A percentile compares a stretch with the other conserved stretches of the same genome.
These are phyloP conservation scores for Gelatoporia subvermispora DNA, from an alignment of 768 basidiomycete genomes.

Conservation along the genomic window DNA sequence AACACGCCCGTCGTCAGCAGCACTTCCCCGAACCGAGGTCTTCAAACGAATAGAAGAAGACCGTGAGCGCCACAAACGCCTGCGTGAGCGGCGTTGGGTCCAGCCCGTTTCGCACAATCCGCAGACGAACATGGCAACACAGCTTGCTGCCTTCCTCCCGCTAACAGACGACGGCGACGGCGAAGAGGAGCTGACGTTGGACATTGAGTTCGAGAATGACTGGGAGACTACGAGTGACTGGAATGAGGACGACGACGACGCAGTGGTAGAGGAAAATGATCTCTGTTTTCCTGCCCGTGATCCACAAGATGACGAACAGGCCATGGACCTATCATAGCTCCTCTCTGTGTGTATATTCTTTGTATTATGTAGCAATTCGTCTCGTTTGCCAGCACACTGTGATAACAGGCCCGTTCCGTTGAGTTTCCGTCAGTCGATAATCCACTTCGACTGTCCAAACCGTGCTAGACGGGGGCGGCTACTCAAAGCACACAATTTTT, in stretches of 20 bases:
- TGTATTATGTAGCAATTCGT: too few relatives aligned
- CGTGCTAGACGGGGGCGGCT: too few relatives aligned
- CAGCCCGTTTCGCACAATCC: conserved; percentile 61
- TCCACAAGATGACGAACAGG: conserved; percentile 36
- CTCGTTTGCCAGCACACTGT: too few relatives aligned
- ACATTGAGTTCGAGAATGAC: conserved; percentile 85
- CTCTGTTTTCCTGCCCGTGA: conserved; percentile 57
- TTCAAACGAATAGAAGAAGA: conserved; percentile 89
- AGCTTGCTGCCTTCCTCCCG: conserved; percentile 57
- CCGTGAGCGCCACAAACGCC: conserved; percentile 85
- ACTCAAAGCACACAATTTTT: too few relatives aligned
- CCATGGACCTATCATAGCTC: conserved; percentile 31
- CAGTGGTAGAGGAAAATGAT: conserved; percentile 62
- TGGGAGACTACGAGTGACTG: conserved; percentile 90
- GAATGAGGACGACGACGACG: conserved; percentile 86
- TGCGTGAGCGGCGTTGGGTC: conserved; percentile 91
- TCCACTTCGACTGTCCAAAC: too few relatives aligned
- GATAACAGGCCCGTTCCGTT: too few relatives aligned
- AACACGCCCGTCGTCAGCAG: conserved; percentile 16
- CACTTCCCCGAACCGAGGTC: conserved; percentile 52
- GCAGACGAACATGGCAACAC: conserved; percentile 34
- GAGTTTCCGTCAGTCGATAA: too few relatives aligned
- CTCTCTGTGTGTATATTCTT: not conserved
- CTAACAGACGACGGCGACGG: conserved; percentile 47
- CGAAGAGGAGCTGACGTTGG: conserved; percentile 57